phyloP scores from a whole-genome alignment of 129 eudicot species.

The Tagetes patula region DNA sequence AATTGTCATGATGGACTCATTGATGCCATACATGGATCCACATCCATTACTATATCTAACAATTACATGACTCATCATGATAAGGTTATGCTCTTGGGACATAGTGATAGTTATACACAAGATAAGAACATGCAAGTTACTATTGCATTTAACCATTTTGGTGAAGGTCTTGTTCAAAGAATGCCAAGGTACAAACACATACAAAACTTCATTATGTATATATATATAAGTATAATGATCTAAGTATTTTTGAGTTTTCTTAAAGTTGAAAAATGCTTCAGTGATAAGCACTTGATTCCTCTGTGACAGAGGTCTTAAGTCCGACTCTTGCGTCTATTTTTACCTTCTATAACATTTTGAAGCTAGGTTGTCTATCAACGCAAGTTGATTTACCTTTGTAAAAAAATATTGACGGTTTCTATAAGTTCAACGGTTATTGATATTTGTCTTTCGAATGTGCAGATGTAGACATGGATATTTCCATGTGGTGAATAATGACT shows the following conservation, averaged over 20 bases:
- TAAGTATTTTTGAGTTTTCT: conserved; percentile 4
- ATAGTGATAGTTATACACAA: conserved; percentile 60
- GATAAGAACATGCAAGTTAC: conserved; percentile 83
- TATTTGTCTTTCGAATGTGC: conserved; percentile 28
- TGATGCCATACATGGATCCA: conserved; percentile 86
- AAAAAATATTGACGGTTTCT: too few species aligned
- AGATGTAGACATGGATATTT: conserved; percentile 95
- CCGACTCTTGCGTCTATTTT: too few species aligned
- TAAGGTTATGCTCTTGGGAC: conserved; percentile 86
- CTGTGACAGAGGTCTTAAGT: too few species aligned
- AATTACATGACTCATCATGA: conserved; percentile 89
- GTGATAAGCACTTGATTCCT: too few species aligned
- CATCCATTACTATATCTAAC: conserved; percentile 80
- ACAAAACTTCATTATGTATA: not conserved
- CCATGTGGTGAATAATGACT: conserved; percentile 93
- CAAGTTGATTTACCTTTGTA: too few species aligned
- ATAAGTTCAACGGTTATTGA: too few species aligned
- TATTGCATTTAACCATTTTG: conserved; percentile 81
- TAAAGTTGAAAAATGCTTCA: too few species aligned
- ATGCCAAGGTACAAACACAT: conserved; percentile 71
- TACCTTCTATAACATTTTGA: too few species aligned
- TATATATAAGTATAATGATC: not conserved
- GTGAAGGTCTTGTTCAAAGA: conserved; percentile 84
- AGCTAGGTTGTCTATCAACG: too few species aligned
- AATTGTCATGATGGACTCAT: conserved; percentile 75